Evolutionary conservation across 345 rosid genomes (phyloP).

Genomic region (Arabis hirsuta): DNA sequence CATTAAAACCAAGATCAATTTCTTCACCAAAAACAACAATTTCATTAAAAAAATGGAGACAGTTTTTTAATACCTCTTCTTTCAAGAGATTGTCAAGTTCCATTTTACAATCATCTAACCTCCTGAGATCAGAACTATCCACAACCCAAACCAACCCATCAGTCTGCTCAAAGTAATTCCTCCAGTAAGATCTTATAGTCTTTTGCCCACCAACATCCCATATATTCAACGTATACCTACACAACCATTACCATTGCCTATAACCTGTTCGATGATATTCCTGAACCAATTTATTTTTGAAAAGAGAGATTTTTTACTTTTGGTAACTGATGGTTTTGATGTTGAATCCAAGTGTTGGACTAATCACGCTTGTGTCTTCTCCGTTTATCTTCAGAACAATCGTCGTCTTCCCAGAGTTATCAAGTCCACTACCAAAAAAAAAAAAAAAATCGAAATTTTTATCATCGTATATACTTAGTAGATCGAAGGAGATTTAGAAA

Average conservation of each 20-base stretch:
- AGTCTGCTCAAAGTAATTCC: conserved; percentile 96
- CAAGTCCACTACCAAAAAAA: conserved; percentile 65
- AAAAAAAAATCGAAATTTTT: neutral
- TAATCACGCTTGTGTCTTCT: conserved; percentile 85
- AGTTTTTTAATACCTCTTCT: conserved; percentile 67
- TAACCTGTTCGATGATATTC: conserved; percentile 21
- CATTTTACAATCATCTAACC: conserved; percentile 90
- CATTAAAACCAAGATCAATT: conserved; percentile 26
- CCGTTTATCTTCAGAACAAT: conserved; percentile 93
- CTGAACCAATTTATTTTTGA: neutral
- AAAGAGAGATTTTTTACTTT: conserved; percentile 48
- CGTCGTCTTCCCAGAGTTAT: conserved; percentile 94
- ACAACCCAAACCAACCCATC: conserved; percentile 98
- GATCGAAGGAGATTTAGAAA: neutral
- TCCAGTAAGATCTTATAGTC: conserved; percentile 92
- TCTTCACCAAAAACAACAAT: neutral
- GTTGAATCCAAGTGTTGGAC: conserved; percentile 95
- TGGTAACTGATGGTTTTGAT: conserved; percentile 80
- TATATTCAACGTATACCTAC: conserved; percentile 78
- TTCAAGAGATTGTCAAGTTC: conserved; percentile 91
- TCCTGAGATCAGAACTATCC: conserved; percentile 89
- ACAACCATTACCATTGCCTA: conserved; percentile 21
- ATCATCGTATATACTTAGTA: neutral
- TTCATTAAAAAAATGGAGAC: neutral
- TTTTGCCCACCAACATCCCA: conserved; percentile 98